Conservation (phyloP, 2,329 filamentous ascomycete species). For the Venturia asperata region DNA sequence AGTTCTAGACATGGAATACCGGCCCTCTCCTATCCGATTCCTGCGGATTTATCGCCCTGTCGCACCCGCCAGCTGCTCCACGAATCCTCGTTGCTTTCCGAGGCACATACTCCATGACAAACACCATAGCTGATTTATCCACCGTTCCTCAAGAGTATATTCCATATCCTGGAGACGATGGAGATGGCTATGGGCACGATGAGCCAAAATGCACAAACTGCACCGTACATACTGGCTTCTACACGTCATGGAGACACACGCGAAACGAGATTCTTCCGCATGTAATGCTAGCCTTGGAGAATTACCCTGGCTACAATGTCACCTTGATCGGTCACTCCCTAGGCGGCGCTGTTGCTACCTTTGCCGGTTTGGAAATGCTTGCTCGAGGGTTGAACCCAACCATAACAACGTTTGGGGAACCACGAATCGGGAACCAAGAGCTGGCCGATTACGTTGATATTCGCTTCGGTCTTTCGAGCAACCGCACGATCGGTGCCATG, state of each 20-base stretch:
- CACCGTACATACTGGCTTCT: slow-evolving; percentile 87
- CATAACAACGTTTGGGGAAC: slow-evolving; percentile 91
- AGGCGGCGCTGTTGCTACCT: slow-evolving; percentile 81
- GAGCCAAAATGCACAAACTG: slow-evolving; percentile 65
- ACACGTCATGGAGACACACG: slow-evolving; percentile 74
- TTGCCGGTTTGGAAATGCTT: slow-evolving; percentile 80
- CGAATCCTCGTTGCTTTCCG: slow-evolving; percentile 83
- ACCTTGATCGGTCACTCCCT: slow-evolving; percentile 85
- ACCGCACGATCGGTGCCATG: slow-evolving; percentile 21
- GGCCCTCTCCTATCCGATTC: slow-evolving; percentile 80
- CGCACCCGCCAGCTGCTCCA: slow-evolving; percentile 53
- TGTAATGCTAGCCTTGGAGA: slow-evolving; percentile 51
- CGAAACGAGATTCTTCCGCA: slow-evolving; percentile 61
- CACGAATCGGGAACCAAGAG: slow-evolving; percentile 51
- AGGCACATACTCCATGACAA: slow-evolving; percentile 88
- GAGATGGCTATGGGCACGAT: slow-evolving; percentile 29
- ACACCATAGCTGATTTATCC: slow-evolving; percentile 83
- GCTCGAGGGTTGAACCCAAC: slow-evolving; percentile 66
- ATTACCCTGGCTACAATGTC: slow-evolving; percentile 64
- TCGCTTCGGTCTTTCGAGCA: slow-evolving; percentile 38
- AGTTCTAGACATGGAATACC: slow-evolving; percentile 71
- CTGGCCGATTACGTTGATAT: slow-evolving; percentile 49
- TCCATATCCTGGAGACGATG: slow-evolving; percentile 62
- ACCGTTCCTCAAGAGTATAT: slow-evolving; percentile 85
- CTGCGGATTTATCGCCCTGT: slow-evolving; percentile 89